Evolutionary conservation across 768 basidiomycete genomes (phyloP), one percentile per base, ranked within the genome.

Genomic region (Crassisporium funariophilum): DNA sequence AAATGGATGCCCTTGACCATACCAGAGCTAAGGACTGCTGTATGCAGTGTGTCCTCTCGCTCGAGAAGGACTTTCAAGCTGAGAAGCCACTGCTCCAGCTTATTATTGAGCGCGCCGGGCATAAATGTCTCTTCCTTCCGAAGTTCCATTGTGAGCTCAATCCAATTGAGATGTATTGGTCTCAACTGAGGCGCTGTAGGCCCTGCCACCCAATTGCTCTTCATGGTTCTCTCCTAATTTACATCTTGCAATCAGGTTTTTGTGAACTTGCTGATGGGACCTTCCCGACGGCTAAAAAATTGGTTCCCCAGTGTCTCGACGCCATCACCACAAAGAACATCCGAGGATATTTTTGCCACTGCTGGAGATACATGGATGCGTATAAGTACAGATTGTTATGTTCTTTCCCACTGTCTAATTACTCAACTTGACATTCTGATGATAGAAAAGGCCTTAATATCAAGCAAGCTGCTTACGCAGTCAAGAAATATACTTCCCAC

Each of bases 401-500:
- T 29, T 7, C 7, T 29, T 29, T 29, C 7, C 27, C 7, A 13
- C 13, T 13, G 7, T 29, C 13, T 7, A 29, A 29, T 29, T 7
- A 29, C 27, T 7, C 27, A 29, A 29, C 27, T 13, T 29, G 13
- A 49, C 35, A 4, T 23, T 40, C 15, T n/a, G n/a, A n/a, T n/a
- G 8, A 16, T 27, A 49, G 48, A 2, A 36, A 44, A 29, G 48
- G 48, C 19, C 35, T 49, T 15, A 49, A 35, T 44, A 34, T 24
- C 2, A 4, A 17, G 4, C 42, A 44, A 29, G 48, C 48, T 29
- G 42, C 11, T 4, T 44, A 44, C n/a, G 42, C 41, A 2, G 42
- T 49, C 13, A 44, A 39, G 25, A 49, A 49, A 20, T 44, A 49
- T 24, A 43, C 35, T 13, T 36, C 35, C 24, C 48, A 49, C 20